Conservation (phyloP, 2,329 filamentous ascomycete species). For the Ramichloridium luteum region DNA sequence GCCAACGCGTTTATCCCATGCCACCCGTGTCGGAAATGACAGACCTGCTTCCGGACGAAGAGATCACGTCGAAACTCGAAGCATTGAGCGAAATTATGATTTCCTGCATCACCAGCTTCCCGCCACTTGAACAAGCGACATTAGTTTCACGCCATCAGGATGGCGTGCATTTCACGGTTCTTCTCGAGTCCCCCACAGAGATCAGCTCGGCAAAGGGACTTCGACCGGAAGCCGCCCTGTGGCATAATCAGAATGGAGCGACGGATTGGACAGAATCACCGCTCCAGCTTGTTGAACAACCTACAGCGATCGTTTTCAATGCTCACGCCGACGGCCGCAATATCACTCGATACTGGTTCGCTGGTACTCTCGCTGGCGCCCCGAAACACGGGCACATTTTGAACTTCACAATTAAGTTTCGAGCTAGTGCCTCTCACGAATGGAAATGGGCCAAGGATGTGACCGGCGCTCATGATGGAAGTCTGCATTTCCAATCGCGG, state of each 20-base stretch:
- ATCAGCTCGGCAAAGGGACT: too few relatives aligned
- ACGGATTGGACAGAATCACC: constrained; percentile 47
- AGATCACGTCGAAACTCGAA: constrained; percentile 19
- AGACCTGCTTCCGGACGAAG: constrained; percentile 22
- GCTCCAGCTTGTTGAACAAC: constrained; percentile 34
- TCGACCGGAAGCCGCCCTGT: constrained; percentile 63
- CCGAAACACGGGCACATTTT: constrained; percentile 37
- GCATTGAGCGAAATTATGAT: constrained; percentile 29
- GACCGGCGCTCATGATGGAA: constrained; percentile 50
- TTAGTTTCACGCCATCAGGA: constrained; percentile 36
- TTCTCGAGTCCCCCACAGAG: constrained; percentile 27
- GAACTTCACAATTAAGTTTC: constrained; percentile 62
- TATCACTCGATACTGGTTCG: constrained; percentile 41
- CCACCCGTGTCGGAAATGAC: constrained; percentile 15
- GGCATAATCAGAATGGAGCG: constrained; percentile 51
- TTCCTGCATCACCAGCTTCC: constrained; percentile 49
- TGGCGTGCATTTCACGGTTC: constrained; percentile 50
- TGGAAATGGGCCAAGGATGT: constrained; percentile 65
- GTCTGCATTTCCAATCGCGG: constrained; percentile 40
- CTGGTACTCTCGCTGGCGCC: constrained; percentile 32
- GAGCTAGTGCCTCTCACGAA: constrained; percentile 36
- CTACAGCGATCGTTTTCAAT: constrained; percentile 18
- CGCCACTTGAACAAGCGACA: constrained; percentile 65
- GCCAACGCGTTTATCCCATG: constrained; percentile 25
- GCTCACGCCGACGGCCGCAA: constrained; percentile 9